Conservation (phyloP, 1,139 yeast species). For the Taphrina sp. region DNA sequence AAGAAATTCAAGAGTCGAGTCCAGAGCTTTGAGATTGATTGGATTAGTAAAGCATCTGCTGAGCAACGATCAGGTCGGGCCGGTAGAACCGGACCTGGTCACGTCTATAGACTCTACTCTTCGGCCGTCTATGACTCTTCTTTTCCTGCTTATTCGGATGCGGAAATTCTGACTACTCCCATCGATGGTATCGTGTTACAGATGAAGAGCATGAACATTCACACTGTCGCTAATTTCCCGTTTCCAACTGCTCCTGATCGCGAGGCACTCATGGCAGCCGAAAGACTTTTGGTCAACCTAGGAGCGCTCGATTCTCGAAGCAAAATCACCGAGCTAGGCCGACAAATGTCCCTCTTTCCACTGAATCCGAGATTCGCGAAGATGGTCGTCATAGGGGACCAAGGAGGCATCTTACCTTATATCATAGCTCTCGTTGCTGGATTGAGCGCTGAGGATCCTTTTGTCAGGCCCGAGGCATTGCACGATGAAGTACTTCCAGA, state of each 20-base stretch:
- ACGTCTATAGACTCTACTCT: constrained; percentile 85
- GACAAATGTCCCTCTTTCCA: constrained; percentile 85
- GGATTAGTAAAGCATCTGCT: constrained; percentile 95
- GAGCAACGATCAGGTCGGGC: constrained; percentile 98
- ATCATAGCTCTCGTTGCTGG: constrained; percentile 89
- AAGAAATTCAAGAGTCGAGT: constrained; percentile 78
- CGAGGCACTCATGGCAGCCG: constrained; percentile 60
- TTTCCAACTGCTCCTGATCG: constrained; percentile 93
- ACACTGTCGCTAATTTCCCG: constrained; percentile 85
- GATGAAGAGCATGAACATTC: constrained; percentile 97
- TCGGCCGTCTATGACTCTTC: constrained; percentile 93
- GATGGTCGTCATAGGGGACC: constrained; percentile 73
- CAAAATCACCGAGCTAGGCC: constrained; percentile 71
- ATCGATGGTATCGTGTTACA: constrained; percentile 89
- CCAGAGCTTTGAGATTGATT: constrained; percentile 84
- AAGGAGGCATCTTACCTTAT: constrained; percentile 82
- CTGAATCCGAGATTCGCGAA: constrained; percentile 91
- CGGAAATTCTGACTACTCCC: constrained; percentile 93
- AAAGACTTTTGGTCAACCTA: constrained; percentile 62
- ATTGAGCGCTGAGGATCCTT: constrained; percentile 85
- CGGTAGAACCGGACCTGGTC: constrained; percentile 99
- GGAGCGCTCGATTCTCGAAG: constrained; percentile 70
- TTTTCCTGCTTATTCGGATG: constrained; percentile 75
- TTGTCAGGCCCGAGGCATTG: constrained; percentile 39
- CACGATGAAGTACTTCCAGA: constrained; percentile 37